A percentile compares a stretch with the other conserved stretches of the same genome.
phyloP scores from a whole-genome alignment of 1,139 yeast genomes.

The Maudiozyma humilis region DNA sequence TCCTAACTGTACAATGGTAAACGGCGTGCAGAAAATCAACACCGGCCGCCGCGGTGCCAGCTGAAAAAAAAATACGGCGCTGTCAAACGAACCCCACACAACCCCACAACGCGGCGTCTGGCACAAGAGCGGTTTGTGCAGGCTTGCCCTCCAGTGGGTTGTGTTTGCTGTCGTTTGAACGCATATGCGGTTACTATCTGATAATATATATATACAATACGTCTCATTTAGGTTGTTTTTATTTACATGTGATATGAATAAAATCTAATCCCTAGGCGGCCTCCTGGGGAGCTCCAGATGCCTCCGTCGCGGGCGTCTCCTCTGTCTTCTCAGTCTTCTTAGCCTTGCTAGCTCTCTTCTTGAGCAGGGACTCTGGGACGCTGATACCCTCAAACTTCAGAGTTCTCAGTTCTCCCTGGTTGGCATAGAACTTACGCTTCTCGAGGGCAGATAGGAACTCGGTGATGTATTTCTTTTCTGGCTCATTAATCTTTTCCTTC shows the following conservation, averaged over 20 bases:
- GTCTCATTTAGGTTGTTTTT: not conserved
- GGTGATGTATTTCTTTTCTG: not conserved
- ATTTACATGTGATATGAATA: conserved; percentile 3
- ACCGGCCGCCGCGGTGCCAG: not conserved
- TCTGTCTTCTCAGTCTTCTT: not conserved
- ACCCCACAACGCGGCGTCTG: not conserved
- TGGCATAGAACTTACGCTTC: conserved; percentile 1
- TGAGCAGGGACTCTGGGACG: conserved; percentile 1
- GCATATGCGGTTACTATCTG: not conserved
- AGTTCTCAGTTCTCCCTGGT: conserved; percentile 4
- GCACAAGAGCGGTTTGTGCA: no score
- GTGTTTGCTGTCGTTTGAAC: no score
- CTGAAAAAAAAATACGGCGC: not conserved
- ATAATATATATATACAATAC: not conserved
- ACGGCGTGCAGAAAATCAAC: not conserved
- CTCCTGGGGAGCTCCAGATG: not conserved
- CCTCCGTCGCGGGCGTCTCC: not conserved
- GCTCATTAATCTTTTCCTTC: not conserved
- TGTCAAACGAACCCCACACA: not conserved
- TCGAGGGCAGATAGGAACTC: conserved; percentile 1
- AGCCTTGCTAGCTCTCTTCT: not conserved
- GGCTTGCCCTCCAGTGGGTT: no score
- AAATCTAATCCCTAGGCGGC: not conserved
- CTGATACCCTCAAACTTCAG: conserved; percentile 2
- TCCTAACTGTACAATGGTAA: no score